These are phyloP conservation scores for Podila horticola DNA, from an alignment of 192 early-diverging fungal genomes.

Conservation along the genomic window DNA sequence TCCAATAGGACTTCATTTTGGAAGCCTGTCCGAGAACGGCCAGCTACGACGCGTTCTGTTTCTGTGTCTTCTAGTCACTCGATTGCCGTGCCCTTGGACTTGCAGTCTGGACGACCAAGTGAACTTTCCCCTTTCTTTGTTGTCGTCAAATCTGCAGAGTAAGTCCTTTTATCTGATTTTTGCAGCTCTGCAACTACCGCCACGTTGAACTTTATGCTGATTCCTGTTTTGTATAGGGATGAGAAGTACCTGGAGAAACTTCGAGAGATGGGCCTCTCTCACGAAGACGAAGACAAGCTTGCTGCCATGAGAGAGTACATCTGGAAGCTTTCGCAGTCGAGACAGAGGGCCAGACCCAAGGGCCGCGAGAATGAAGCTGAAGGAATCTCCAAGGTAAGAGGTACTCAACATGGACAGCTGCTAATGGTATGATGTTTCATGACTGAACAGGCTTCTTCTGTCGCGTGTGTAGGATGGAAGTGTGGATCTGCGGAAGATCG, in stretches of 20 bases:
- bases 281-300: conserved; percentile 81
- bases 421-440: background rate
- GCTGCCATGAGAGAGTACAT: conserved; percentile 80
- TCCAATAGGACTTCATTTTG: conserved; percentile 62
- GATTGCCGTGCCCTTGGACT: conserved; percentile 23
- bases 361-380: conserved; percentile 44
- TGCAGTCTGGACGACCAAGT: conserved; percentile 19
- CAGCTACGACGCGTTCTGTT: conserved; percentile 24
- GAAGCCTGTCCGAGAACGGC: conserved; percentile 57
- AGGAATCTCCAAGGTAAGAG: conserved; percentile 35
- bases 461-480: conserved; percentile 45
- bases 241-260: conserved; percentile 62
- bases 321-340: conserved; percentile 73
- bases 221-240: conserved; percentile 51
- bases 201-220: background rate
- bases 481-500: conserved; percentile 66
- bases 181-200: background rate
- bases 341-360: conserved; percentile 46
- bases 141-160: conserved; percentile 61
- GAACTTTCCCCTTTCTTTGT: conserved; percentile 27
- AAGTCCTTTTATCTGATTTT: conserved; percentile 5
- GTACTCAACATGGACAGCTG: background rate
- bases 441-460: background rate
- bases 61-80: conserved; percentile 32
- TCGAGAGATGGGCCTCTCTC: conserved; percentile 74